A percentile compares a stretch with the other conserved stretches of the same genome.
Conservation (phyloP, 2,329 filamentous ascomycete genomes). For the Trichoderma semiorbis region DNA sequence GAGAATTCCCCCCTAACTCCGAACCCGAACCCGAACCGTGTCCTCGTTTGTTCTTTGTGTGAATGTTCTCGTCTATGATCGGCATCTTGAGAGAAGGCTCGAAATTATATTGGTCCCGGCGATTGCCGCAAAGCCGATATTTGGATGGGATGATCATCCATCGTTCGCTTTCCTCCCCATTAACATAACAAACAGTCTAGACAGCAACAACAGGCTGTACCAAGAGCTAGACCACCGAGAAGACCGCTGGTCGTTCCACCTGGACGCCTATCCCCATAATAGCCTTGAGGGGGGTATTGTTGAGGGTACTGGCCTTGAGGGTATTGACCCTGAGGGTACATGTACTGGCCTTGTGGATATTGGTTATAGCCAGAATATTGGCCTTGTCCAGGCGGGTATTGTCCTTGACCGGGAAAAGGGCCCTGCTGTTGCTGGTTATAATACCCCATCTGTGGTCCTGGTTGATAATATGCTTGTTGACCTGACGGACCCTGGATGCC, state of each 20-base stretch:
- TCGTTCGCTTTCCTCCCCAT: background rate
- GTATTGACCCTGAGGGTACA: background rate
- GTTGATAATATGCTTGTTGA: conserved; percentile 39
- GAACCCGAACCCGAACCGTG: too few species aligned
- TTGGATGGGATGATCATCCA: background rate
- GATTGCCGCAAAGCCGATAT: background rate
- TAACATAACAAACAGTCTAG: conserved; percentile 53
- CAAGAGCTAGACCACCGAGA: conserved; percentile 47
- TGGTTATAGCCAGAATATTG: background rate
- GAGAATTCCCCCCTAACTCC: background rate
- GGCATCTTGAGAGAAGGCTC: background rate
- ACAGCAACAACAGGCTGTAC: conserved; percentile 57
- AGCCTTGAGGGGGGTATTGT: conserved; percentile 28
- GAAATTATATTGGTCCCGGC: background rate
- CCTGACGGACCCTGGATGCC: conserved; percentile 28
- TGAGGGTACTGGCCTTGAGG: conserved; percentile 31
- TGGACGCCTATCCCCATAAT: conserved; percentile 31
- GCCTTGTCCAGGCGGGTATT: conserved; percentile 26
- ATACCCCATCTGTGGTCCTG: conserved; percentile 43
- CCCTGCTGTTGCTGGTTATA: conserved; percentile 39
- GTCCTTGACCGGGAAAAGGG: conserved; percentile 31
- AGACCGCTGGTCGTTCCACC: conserved; percentile 30
- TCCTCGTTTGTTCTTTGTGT: background rate
- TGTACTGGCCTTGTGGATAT: background rate
- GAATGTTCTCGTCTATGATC: background rate